Percentiles rank a stretch among this genome's conserved stretches.
Evolutionary conservation across 495 filamentous ascomycete species (phyloP).

Genomic region (Parathielavia hyrcaniae): DNA sequence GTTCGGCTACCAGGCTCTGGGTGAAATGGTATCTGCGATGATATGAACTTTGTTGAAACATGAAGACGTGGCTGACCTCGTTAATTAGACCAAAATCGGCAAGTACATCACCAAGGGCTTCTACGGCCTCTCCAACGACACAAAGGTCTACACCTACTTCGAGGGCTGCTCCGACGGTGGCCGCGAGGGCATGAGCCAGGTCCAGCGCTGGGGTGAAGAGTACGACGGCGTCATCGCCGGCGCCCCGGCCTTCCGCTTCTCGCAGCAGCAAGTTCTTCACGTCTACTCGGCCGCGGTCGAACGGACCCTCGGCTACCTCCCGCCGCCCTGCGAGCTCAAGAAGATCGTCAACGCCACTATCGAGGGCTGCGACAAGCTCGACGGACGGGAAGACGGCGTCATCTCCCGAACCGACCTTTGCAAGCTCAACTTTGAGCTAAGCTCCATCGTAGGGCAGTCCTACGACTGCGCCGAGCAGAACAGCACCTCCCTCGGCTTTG

Average conservation of each 20-base stretch:
- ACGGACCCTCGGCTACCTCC: slow-evolving; percentile 46
- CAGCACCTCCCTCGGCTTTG: no score
- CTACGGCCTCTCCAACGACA: slow-evolving; percentile 30
- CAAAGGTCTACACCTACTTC: slow-evolving; percentile 41
- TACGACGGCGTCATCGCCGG: slow-evolving; percentile 63
- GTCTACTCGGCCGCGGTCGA: slow-evolving; percentile 35
- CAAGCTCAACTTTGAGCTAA: slow-evolving; percentile 40
- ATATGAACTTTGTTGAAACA: no score
- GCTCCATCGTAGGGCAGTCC: no score
- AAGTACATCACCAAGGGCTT: slow-evolving; percentile 14
- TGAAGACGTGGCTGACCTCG: no score
- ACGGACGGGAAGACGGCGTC: slow-evolving; percentile 58
- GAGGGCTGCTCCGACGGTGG: slow-evolving; percentile 53
- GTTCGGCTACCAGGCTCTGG: no score
- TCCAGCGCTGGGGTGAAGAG: slow-evolving; percentile 42
- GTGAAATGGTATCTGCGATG: no score
- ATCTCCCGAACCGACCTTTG: slow-evolving; percentile 55
- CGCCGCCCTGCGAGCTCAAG: slow-evolving; percentile 34
- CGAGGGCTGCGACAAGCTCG: slow-evolving; percentile 56
- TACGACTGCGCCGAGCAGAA: no score
- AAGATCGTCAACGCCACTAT: slow-evolving; percentile 47
- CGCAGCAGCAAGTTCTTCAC: slow-evolving; percentile 40
- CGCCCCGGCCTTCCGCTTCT: slow-evolving; percentile 37
- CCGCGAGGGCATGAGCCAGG: slow-evolving; percentile 47
- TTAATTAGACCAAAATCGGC: slow-evolving; percentile 27